Base-by-base conservation (phyloP, 495 filamentous ascomycete genomes). In the Rusavskia elegans region DNA sequence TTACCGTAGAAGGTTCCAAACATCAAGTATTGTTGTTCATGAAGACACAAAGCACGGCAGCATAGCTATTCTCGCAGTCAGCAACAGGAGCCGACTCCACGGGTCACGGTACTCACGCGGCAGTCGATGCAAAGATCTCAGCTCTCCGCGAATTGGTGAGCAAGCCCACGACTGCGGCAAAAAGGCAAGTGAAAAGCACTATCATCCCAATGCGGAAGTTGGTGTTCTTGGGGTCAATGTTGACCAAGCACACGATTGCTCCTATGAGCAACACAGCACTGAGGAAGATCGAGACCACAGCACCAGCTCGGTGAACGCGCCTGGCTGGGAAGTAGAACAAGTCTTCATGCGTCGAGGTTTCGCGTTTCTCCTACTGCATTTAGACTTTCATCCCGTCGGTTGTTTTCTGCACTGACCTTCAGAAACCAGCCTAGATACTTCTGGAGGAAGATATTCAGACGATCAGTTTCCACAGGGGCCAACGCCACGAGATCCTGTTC, bases 41-140 rank as follows among this genome's bases (percentile, higher is more conserved):
- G 45, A 62, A 61, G 4, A 61, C 58, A 5, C 60, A 58, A 14
- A 62, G 53, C 16, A 62, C 60, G 32, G 60, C 60, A 2, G 60
- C 55, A 40, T 60, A 62, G 6, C 55, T 57, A 39, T 39, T 19
- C 10, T 13, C 4, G 37, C 17, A 0, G 4, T 39, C 37, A 19
- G 30, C 5, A 50, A 14, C 27, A 7, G 10, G 25, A 16, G 39
- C 4, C 4, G 4, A 27, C 25, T 27, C 25, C 25, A 27, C 25
- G 3, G 25, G 2, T 27, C 7, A 27, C 30, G 54, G 0, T 48
- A 60, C 57, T 57, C 49, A 64, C 58, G 64, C 61, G 21, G 61
- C 63, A n/a, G 61, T 64, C 2, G 61, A 51, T 1, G 51, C 61
- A 46, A 63, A 64, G n/a, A 65, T 57, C 57, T 63, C 64, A 21